Evolutionary conservation across 1,139 yeast species (phyloP).

Genomic region (Suhomyces atakaporum): DNA sequence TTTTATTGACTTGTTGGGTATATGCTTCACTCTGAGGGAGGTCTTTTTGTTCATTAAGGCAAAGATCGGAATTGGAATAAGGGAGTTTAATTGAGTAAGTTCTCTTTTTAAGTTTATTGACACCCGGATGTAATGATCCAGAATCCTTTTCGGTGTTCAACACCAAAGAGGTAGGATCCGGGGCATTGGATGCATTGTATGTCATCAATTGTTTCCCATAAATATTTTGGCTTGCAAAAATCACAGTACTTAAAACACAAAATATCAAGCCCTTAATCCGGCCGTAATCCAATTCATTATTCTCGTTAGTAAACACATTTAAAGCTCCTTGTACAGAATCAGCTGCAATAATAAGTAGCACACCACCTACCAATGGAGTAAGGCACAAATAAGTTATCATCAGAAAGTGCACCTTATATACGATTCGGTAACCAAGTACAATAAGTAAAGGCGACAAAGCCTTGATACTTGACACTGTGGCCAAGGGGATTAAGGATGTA

Average conservation of each 20-base stretch:
- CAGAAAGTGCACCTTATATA: conserved; percentile 38
- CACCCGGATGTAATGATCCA: background rate
- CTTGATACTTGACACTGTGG: conserved; percentile 43
- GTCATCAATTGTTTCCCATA: conserved; percentile 46
- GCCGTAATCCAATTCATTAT: conserved; percentile 18
- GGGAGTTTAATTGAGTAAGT: conserved; percentile 32
- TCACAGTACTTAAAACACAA: conserved; percentile 34
- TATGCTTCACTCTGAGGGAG: conserved; percentile 14
- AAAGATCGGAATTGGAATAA: conserved; percentile 37
- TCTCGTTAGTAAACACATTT: conserved; percentile 16
- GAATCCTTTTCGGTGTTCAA: conserved; percentile 18
- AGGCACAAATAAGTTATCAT: conserved; percentile 38
- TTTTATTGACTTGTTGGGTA: conserved; percentile 20
- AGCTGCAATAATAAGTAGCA: conserved; percentile 34
- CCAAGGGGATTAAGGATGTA: conserved; percentile 40
- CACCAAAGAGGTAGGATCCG: conserved; percentile 32
- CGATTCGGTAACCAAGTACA: conserved; percentile 36
- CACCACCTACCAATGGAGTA: conserved; percentile 41
- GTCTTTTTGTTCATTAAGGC: conserved; percentile 24
- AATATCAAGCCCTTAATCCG: conserved; percentile 34
- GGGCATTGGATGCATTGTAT: conserved; percentile 27
- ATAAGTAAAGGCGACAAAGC: conserved; percentile 43
- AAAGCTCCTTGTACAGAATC: conserved; percentile 25
- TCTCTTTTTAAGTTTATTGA: conserved; percentile 24
- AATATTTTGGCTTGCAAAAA: conserved; percentile 45